These are phyloP conservation scores for Penicillium macrosclerotiorum DNA, from an alignment of 495 filamentous ascomycete species.

Conservation along the genomic window DNA sequence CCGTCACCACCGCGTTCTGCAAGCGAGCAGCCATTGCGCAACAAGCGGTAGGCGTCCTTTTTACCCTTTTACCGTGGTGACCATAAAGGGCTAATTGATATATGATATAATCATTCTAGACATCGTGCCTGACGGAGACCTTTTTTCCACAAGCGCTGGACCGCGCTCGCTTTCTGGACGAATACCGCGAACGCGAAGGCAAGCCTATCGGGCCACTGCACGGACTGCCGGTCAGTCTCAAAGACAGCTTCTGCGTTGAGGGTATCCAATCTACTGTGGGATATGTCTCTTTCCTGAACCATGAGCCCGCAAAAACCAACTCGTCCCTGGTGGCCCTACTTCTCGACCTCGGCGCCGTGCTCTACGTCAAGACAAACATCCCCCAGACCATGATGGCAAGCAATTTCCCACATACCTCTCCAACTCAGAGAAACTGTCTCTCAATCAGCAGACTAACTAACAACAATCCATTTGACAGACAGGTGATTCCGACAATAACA, in stretches of 20 bases:
- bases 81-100: not conserved
- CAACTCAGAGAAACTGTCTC: too few species aligned
- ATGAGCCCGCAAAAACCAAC: conserved; percentile 9
- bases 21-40: conserved; percentile 38
- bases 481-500: conserved; percentile 31
- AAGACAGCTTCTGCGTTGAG: conserved; percentile 55
- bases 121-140: conserved; percentile 44
- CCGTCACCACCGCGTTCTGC: conserved; percentile 49
- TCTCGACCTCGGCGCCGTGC: conserved; percentile 35
- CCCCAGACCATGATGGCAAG: conserved; percentile 43
- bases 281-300: conserved; percentile 17
- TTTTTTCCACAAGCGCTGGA: conserved; percentile 37
- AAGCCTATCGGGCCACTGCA: conserved; percentile 58
- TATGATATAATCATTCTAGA: conserved; percentile 13
- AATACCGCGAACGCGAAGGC: conserved; percentile 24
- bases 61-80: conserved; percentile 26
- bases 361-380: conserved; percentile 58
- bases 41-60: conserved; percentile 30
- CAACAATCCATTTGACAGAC: conserved; percentile 34
- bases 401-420: not conserved
- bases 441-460: not conserved
- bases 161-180: conserved; percentile 42
- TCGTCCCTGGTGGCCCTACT: conserved; percentile 31
- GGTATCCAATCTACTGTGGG: conserved; percentile 29
- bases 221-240: conserved; percentile 60